Evolutionary conservation across 345 rosid species (phyloP).

Genomic region (Turnera subulata): DNA sequence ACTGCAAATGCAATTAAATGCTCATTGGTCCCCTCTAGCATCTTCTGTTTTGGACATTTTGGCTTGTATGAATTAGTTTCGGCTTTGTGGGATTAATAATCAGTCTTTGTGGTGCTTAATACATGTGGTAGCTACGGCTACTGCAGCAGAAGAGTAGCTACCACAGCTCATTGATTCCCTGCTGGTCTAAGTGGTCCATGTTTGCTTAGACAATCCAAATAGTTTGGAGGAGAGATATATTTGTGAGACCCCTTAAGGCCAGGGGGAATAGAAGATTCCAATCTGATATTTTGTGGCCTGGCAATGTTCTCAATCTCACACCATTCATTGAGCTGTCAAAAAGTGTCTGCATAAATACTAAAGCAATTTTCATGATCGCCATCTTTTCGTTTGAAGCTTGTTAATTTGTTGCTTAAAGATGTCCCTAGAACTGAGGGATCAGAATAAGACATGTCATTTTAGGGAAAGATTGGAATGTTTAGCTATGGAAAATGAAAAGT

Average conservation of each 20-base stretch:
- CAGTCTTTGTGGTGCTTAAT: not conserved
- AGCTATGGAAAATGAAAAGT: too few relatives aligned
- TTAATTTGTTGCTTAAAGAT: too few relatives aligned
- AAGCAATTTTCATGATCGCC: not conserved
- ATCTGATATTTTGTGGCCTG: slow-evolving; percentile 11
- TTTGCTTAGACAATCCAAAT: too few relatives aligned
- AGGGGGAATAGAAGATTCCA: not conserved
- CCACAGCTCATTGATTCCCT: not conserved
- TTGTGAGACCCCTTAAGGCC: slow-evolving; percentile 1
- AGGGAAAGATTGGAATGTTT: too few relatives aligned
- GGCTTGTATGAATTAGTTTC: too few relatives aligned
- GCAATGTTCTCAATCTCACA: slow-evolving; percentile 3
- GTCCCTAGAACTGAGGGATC: too few relatives aligned
- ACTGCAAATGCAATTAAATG: too few relatives aligned
- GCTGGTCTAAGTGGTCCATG: slow-evolving; percentile 6
- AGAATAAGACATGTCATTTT: too few relatives aligned
- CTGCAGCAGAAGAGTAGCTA: not conserved
- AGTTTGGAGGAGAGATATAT: not conserved
- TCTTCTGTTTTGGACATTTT: not conserved
- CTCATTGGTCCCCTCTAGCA: not conserved
- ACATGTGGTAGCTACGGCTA: not conserved
- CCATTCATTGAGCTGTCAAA: not conserved
- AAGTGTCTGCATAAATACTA: not conserved
- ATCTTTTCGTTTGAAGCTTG: not conserved
- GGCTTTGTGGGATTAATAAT: too few relatives aligned